phyloP scores from a whole-genome alignment of 306 rosid species.

The Vigna reflexopilosa region DNA sequence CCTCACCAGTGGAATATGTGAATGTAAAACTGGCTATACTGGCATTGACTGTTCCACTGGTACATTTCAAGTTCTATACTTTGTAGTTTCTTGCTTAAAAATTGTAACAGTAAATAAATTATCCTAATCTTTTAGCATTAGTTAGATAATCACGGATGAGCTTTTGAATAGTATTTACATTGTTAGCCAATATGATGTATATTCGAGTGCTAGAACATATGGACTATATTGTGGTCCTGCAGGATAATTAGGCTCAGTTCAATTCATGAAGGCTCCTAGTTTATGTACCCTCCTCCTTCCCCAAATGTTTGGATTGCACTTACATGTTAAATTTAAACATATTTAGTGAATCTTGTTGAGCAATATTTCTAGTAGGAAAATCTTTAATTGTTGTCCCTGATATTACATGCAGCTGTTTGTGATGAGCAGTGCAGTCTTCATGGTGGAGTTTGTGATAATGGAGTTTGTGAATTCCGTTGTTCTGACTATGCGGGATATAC shows the following conservation, averaged over 20 bases:
- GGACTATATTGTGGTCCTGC: slow-evolving; percentile 23
- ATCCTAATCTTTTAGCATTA: neutral
- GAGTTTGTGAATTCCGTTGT: slow-evolving; percentile 96
- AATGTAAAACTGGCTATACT: slow-evolving; percentile 80
- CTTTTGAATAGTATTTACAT: neutral
- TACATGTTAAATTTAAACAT: neutral
- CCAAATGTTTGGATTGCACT: neutral
- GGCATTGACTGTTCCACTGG: slow-evolving; percentile 98
- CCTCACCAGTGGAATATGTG: slow-evolving; percentile 84
- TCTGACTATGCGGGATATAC: slow-evolving; percentile 97
- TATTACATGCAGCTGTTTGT: slow-evolving; percentile 78
- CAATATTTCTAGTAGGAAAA: slow-evolving; percentile 4
- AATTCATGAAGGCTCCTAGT: neutral
- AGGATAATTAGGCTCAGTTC: slow-evolving; percentile 21
- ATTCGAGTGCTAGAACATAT: slow-evolving; percentile 10
- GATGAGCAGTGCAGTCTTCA: slow-evolving; percentile 99
- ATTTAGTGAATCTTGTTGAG: slow-evolving; percentile 19
- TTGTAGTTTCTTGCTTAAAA: slow-evolving; percentile 5
- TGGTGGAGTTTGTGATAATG: slow-evolving; percentile 98
- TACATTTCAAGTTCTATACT: slow-evolving; percentile 41
- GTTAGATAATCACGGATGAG: slow-evolving; percentile 7
- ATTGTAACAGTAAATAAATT: slow-evolving; percentile 10
- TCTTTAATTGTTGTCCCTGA: slow-evolving; percentile 20
- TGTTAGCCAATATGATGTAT: neutral
- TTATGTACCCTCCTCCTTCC: neutral